phyloP scores from a whole-genome alignment of 768 basidiomycete species.

The Lentinula boryana region DNA sequence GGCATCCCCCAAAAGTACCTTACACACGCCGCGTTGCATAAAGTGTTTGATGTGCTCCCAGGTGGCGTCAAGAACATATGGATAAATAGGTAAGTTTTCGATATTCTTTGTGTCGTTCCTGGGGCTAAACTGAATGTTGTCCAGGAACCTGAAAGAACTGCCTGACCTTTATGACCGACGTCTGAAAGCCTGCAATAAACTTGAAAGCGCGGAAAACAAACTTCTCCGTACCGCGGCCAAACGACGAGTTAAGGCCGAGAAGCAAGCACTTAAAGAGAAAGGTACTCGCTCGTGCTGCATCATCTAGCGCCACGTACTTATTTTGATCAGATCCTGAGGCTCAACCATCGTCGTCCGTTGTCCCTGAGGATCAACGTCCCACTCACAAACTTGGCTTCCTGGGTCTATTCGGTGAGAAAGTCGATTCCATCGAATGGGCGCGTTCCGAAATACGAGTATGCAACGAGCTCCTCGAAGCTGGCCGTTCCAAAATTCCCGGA shows the following conservation, averaged over 20 bases:
- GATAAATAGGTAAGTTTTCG: conserved; percentile 63
- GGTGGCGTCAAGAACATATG: conserved; percentile 90
- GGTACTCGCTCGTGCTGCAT: background rate
- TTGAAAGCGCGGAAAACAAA: conserved; percentile 81
- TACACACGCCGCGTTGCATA: conserved; percentile 56
- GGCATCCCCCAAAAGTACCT: conserved; percentile 81
- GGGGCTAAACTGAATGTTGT: too few species aligned
- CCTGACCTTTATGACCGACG: conserved; percentile 80
- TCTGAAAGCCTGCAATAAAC: conserved; percentile 62
- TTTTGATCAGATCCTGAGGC: background rate
- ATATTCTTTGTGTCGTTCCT: too few species aligned
- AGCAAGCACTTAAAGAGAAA: conserved; percentile 29
- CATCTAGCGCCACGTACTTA: background rate
- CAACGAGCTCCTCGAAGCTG: conserved; percentile 46
- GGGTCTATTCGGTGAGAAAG: conserved; percentile 73
- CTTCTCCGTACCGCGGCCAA: conserved; percentile 75
- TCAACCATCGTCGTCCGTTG: conserved; percentile 1
- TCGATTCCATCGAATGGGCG: conserved; percentile 92
- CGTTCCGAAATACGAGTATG: conserved; percentile 63
- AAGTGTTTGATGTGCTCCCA: conserved; percentile 77
- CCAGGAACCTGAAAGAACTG: conserved; percentile 78
- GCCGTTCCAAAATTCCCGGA: conserved; percentile 22
- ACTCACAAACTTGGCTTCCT: conserved; percentile 65
- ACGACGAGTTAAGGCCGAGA: conserved; percentile 50
- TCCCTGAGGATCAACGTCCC: conserved; percentile 55